Base-by-base conservation (phyloP, 2,329 filamentous ascomycete species). In the Mycosphaerella arachidis region DNA sequence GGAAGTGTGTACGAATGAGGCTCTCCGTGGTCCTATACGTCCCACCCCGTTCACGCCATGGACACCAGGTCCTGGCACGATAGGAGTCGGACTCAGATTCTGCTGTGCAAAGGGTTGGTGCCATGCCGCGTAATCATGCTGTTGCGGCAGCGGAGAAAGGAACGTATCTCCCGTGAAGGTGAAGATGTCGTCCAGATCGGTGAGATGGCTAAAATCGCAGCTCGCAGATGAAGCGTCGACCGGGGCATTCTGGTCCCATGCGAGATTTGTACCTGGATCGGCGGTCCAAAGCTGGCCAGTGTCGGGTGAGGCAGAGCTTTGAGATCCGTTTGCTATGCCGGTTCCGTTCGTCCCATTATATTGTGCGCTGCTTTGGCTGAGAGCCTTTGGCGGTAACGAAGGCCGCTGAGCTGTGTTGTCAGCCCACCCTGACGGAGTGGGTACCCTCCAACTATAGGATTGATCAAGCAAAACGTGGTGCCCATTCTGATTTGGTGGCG, bases 121-220 rank as follows among this genome's bases (percentile, higher is more conserved):
- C 35, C 57, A 59, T 16, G 56, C 57, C 10, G 60, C 60, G 35
- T 61, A 60, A 31, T 55, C 53, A 31, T 56, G 57, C 13, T 48
- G 56, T 13, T 61, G 58, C 45, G 60, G 60, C 18, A 62, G 33
- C 18, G 63, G 52, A 37, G 59, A 57, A 52, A 64, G 56, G 53
- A 63, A 65, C 2, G 63, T 60, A 33, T 65, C 63, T 6, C 60
- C 64, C 27, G 64, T 66, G 50, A 63, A 66, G 27, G 64, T 60
- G 48, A 66, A 66, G 20, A 66, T 64, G 18, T 66, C 64, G 33
- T 66, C 64, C 53, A 66, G 54, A 43, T 63, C 64, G 2, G 60
- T 63, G 43, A 66, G 48, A 58, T 66, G 64, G 27, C 59, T 63
- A 51, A 66, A 66, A 57, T 62, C 64, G 43, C 59, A 65, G 51